Evolutionary conservation across 306 rosid genomes (phyloP).

Genomic region (Prunus salicina): DNA sequence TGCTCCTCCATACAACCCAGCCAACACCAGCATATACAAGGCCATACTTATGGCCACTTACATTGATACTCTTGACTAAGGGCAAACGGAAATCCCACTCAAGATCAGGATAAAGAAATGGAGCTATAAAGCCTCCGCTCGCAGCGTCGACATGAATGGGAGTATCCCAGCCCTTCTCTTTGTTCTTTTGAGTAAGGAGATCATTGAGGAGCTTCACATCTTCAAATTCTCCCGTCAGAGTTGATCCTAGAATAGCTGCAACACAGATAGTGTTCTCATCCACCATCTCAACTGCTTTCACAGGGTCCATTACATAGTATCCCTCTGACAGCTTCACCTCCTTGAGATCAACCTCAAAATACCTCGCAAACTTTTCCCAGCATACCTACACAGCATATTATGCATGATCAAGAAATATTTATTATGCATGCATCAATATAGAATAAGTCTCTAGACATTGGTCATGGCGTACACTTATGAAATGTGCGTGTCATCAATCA

Average conservation of each 20-base stretch:
- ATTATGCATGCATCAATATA: neutral
- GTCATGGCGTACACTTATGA: no score
- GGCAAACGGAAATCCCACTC: conserved; percentile 88
- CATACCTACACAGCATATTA: conserved; percentile 58
- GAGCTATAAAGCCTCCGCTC: conserved; percentile 87
- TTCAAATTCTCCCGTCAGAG: conserved; percentile 87
- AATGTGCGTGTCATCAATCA: neutral
- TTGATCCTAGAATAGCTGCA: conserved; percentile 91
- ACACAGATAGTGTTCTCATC: conserved; percentile 97
- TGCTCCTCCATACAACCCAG: conserved; percentile 89
- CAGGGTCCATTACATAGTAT: conserved; percentile 86
- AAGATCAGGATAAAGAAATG: conserved; percentile 67
- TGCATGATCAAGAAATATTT: neutral
- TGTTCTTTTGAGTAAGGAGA: conserved; percentile 62
- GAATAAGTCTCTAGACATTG: no score
- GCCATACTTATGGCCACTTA: conserved; percentile 91
- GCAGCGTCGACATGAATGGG: conserved; percentile 87
- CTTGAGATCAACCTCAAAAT: conserved; percentile 94
- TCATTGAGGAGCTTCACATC: conserved; percentile 77
- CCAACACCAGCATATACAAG: conserved; percentile 92
- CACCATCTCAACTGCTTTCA: conserved; percentile 80
- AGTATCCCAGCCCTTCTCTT: conserved; percentile 70
- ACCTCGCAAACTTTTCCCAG: conserved; percentile 95
- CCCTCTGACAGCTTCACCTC: conserved; percentile 83
- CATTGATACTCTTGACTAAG: conserved; percentile 79